A percentile compares a stretch with the other conserved stretches of the same genome.
Evolutionary conservation across 805 yeast species (phyloP).

Genomic region (Barnettozyma botsteinii): DNA sequence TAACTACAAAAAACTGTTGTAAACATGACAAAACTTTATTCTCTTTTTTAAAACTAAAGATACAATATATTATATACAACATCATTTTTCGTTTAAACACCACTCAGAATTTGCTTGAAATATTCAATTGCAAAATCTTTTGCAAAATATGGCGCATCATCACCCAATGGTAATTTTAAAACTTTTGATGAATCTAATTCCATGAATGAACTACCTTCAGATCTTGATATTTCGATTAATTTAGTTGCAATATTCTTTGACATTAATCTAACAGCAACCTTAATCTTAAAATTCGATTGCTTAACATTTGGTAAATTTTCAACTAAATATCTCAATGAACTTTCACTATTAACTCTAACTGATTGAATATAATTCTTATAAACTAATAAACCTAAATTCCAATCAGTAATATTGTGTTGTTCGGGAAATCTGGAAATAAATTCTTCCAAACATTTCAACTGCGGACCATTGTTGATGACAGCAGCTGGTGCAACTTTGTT

Average conservation of each 20-base stretch:
- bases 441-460: constrained; percentile 26
- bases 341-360: constrained; percentile 20
- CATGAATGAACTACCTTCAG: constrained; percentile 11
- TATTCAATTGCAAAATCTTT: constrained; percentile 9
- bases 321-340: constrained; percentile 35
- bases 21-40: too few relatives aligned
- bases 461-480: constrained; percentile 43
- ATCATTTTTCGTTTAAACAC: constrained; percentile 1
- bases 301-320: constrained; percentile 40
- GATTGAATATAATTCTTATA: constrained; percentile 45
- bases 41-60: too few relatives aligned
- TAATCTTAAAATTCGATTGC: constrained; percentile 31
- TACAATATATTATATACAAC: neutral
- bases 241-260: constrained; percentile 37
- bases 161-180: constrained; percentile 37
- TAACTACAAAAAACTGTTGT: too few relatives aligned
- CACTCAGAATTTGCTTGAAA: constrained; percentile 8
- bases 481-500: constrained; percentile 66
- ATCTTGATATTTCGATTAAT: constrained; percentile 12
- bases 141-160: constrained; percentile 22
- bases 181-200: constrained; percentile 30
- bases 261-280: constrained; percentile 50
- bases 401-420: constrained; percentile 36
- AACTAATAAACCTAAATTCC: constrained; percentile 55
- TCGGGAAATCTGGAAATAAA: constrained; percentile 41